A percentile compares a stretch with the other conserved stretches of the same genome.
Conservation (phyloP, 2,329 filamentous ascomycete genomes). For the Knoxdaviesia capensis region DNA sequence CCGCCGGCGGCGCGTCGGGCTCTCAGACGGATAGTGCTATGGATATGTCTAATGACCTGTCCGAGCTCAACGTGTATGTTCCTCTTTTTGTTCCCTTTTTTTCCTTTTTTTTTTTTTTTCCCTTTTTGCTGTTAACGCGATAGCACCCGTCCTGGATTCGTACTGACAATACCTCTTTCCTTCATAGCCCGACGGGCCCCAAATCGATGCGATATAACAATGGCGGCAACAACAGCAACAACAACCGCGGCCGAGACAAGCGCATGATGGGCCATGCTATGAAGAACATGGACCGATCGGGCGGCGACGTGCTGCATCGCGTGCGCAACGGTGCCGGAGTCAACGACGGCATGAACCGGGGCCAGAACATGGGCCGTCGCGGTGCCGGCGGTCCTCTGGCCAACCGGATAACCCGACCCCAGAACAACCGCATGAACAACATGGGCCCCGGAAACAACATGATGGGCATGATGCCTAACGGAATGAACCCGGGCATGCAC, state of each 20-base stretch:
- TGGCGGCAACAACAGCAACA: constrained; percentile 11
- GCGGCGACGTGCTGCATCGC: constrained; percentile 61
- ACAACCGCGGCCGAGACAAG: constrained; percentile 47
- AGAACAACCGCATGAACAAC: constrained; percentile 8
- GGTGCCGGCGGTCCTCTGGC: background rate
- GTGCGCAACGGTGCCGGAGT: constrained; percentile 47
- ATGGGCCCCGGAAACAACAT: constrained; percentile 13
- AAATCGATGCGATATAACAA: constrained; percentile 77
- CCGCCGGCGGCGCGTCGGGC: constrained; percentile 9
- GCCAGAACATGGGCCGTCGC: constrained; percentile 3
- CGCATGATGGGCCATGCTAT: constrained; percentile 64
- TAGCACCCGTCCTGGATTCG: background rate
- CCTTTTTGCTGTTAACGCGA: background rate
- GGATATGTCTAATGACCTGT: constrained; percentile 5
- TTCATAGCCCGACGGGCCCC: constrained; percentile 67
- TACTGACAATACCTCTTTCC: constrained; percentile 1
- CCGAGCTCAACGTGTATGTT: constrained; percentile 39
- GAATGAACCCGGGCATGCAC: constrained; percentile 9
- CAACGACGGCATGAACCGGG: constrained; percentile 53
- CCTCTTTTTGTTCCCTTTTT: constrained; percentile 7
- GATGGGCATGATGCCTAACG: constrained; percentile 18
- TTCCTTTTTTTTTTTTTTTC: constrained; percentile 14
- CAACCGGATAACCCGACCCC: constrained; percentile 21
- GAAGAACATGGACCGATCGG: constrained; percentile 59
- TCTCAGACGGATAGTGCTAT: constrained; percentile 11